These are phyloP conservation scores for Zymoseptoria passerinii DNA, from an alignment of 2,329 filamentous ascomycete species.

Conservation along the genomic window DNA sequence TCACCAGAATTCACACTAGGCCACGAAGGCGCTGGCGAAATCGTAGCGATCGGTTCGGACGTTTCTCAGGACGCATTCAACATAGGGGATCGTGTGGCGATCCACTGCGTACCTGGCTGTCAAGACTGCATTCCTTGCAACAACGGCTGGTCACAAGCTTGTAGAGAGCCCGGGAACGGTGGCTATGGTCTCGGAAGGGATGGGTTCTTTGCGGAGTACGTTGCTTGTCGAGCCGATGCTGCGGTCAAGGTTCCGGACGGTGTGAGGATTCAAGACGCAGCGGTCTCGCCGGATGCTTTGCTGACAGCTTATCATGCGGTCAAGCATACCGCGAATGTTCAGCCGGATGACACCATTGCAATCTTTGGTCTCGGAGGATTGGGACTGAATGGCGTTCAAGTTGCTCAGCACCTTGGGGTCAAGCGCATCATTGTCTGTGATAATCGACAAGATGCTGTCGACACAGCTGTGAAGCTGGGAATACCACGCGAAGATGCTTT, in stretches of 20 bases:
- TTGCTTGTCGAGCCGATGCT: constrained; percentile 23
- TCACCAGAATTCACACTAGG: constrained; percentile 13
- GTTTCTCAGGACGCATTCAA: constrained; percentile 5
- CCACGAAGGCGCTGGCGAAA: constrained; percentile 19
- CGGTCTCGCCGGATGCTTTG: constrained; percentile 37
- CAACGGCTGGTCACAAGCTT: constrained; percentile 33
- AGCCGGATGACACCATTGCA: constrained; percentile 31
- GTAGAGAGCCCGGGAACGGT: constrained; percentile 26
- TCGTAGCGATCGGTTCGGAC: constrained; percentile 12
- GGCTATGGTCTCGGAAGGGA: constrained; percentile 40
- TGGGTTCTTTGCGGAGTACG: constrained; percentile 38
- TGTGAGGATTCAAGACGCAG: constrained; percentile 21
- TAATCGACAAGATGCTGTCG: constrained; percentile 25
- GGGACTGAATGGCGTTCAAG: constrained; percentile 36
- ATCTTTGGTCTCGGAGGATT: constrained; percentile 36
- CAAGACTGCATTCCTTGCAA: constrained; percentile 34
- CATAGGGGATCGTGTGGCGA: constrained; percentile 27
- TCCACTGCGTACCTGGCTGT: constrained; percentile 32
- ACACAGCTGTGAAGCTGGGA: constrained; percentile 28
- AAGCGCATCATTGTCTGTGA: constrained; percentile 33
- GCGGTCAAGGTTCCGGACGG: constrained; percentile 20
- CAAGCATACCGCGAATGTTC: constrained; percentile 31
- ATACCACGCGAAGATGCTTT: constrained; percentile 26
- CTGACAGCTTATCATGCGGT: constrained; percentile 37
- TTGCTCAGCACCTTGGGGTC: constrained; percentile 43